phyloP scores from a whole-genome alignment of 441 rosid genomes.

The Pelargonium australe region DNA sequence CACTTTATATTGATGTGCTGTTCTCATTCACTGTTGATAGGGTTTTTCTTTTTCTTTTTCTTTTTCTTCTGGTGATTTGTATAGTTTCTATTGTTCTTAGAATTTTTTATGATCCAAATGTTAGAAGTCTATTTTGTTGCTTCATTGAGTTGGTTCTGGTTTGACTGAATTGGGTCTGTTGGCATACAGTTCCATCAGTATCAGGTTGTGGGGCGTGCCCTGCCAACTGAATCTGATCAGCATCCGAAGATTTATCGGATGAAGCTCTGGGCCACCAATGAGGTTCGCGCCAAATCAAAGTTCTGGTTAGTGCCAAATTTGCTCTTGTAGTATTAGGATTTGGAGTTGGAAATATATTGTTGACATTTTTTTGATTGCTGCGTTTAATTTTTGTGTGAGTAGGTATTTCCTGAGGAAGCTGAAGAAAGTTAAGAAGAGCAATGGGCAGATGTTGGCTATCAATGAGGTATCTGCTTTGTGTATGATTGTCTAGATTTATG shows the following conservation, averaged over 20 bases:
- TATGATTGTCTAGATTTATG: background rate
- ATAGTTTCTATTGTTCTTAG: background rate
- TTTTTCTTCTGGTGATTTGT: background rate
- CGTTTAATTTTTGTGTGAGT: background rate
- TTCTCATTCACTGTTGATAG: too few species aligned
- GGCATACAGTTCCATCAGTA: slow-evolving; percentile 39
- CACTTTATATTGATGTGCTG: too few species aligned
- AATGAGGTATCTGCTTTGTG: slow-evolving; percentile 30
- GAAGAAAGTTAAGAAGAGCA: slow-evolving; percentile 46
- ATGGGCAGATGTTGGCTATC: slow-evolving; percentile 42
- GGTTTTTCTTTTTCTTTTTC: background rate
- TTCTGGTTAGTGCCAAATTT: slow-evolving; percentile 33
- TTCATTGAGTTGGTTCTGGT: background rate
- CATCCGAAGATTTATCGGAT: slow-evolving; percentile 43
- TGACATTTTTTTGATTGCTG: background rate
- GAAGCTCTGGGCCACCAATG: slow-evolving; percentile 47
- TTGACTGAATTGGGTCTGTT: background rate
- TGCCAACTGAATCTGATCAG: slow-evolving; percentile 34
- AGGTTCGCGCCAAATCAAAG: slow-evolving; percentile 43
- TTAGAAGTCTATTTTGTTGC: background rate
- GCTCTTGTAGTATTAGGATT: background rate
- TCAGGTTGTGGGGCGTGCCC: slow-evolving; percentile 42
- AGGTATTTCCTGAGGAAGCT: slow-evolving; percentile 47
- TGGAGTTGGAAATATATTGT: background rate
- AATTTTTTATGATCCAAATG: background rate